Evolutionary conservation across 768 basidiomycete genomes (phyloP), one percentile per base, ranked within the genome.

Genomic region (Lactarius hengduanensis): DNA sequence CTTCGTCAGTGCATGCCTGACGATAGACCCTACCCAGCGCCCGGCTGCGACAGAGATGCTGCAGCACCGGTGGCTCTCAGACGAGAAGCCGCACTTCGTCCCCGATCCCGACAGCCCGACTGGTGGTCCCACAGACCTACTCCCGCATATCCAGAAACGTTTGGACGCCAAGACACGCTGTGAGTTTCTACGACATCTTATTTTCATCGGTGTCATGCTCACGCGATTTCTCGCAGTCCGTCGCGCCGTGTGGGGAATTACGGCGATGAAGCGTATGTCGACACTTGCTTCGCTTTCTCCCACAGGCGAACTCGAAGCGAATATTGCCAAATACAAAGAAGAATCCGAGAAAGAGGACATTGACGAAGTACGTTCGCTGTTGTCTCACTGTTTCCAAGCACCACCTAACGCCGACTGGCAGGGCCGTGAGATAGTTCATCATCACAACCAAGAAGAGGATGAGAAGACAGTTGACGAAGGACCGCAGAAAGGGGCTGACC

Each of bases 131-230:
- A 84, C 84, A 28, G 88, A 97, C 78, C 81, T 98, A 72, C 78
- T 98, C 71, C 96, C 96, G 34, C 85, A 90, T 55, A 90, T 98
- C 77, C 92, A 88, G 82, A 91, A 86, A 77, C 89, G 86, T 36
- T 95, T 97, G 79, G 86, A 97, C 74, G 94, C 93, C 38, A 91
- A 85, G 80, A 53, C 57, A 20, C 61, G 70, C 36, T 71, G 70
- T 71, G 26, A 47, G 70, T 61, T 34, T 32, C 45, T 16, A 26
- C 9, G 22, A 20, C 18, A 38, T 20, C 0, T 28, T 11, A 13
- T 18, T 41, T 56, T 32, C 26, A 26, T 30, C 22, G n/a, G 15
- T 9, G 22, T n/a, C 13, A 10, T n/a, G 1, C 41, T 70, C 57
- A 68, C 18, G 65, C 71, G 65, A 50, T 68, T 32, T 26, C 34